Percentiles rank a stretch among this genome's conserved stretches.
These are phyloP conservation scores for Citrus medica DNA, from an alignment of 345 rosid genomes.

Conservation along the genomic window DNA sequence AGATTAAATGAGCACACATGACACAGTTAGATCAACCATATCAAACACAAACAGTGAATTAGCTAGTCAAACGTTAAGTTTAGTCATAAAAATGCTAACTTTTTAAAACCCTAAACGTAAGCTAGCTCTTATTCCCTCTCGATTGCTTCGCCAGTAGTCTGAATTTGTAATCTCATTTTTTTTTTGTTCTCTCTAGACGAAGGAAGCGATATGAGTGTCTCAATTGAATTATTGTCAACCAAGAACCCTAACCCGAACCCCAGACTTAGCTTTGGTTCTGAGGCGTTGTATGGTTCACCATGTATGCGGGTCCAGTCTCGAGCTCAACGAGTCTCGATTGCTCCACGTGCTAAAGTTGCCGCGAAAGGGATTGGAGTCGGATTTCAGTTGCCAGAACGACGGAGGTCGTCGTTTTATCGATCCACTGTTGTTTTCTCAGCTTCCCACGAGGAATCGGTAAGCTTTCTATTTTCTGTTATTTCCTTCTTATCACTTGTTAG, in stretches of 20 bases:
- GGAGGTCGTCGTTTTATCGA: constrained; percentile 23
- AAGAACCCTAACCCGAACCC: constrained; percentile 36
- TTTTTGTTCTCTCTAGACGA: no score
- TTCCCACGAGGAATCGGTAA: constrained; percentile 65
- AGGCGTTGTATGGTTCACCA: constrained; percentile 17
- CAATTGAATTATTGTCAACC: constrained; percentile 36
- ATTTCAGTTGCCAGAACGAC: constrained; percentile 29
- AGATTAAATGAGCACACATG: no score
- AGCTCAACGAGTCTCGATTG: constrained; percentile 5
- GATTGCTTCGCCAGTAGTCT: neutral
- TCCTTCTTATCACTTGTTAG: neutral
- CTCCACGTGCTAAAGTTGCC: constrained; percentile 12
- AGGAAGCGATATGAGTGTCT: neutral
- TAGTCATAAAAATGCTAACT: neutral
- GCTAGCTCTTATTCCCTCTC: neutral
- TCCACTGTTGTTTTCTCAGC: constrained; percentile 48
- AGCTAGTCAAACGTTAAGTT: neutral
- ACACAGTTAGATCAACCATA: no score
- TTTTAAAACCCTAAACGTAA: neutral
- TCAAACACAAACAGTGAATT: no score
- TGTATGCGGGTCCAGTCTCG: constrained; percentile 23
- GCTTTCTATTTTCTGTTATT: neutral
- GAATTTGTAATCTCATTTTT: neutral
- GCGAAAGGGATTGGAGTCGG: constrained; percentile 29
- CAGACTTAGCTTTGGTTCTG: neutral